Evolutionary conservation across 495 filamentous ascomycete species (phyloP).

Genomic region (Tuber calosporum): DNA sequence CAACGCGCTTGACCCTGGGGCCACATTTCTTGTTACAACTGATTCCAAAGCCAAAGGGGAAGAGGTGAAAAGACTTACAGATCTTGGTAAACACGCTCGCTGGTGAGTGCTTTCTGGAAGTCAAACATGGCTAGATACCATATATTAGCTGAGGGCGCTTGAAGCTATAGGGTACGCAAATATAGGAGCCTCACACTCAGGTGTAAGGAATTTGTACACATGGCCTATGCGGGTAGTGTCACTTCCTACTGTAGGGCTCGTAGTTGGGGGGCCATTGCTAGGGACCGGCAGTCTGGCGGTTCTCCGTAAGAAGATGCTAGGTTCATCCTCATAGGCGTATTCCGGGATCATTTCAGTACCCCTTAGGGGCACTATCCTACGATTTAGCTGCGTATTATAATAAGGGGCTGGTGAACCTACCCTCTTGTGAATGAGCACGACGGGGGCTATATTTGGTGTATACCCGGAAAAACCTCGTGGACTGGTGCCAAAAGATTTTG

Average conservation of each 20-base stretch:
- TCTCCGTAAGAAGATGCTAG: slow-evolving; percentile 21
- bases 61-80: slow-evolving; percentile 7
- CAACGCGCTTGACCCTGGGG: slow-evolving; percentile 21
- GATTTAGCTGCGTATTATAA: neutral
- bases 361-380: slow-evolving; percentile 11
- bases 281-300: neutral
- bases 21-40: neutral
- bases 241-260: neutral
- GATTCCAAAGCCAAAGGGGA: neutral
- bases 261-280: neutral
- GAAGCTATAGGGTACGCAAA: neutral
- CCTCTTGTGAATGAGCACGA: slow-evolving; percentile 18
- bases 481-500: slow-evolving; percentile 23
- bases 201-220: slow-evolving; percentile 21
- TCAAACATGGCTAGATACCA: slow-evolving; percentile 18
- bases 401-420: slow-evolving; percentile 7
- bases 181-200: slow-evolving; percentile 2
- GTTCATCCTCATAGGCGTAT: slow-evolving; percentile 20
- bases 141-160: neutral
- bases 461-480: slow-evolving; percentile 15
- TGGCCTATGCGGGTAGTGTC: slow-evolving; percentile 15
- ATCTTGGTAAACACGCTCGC: slow-evolving; percentile 22
- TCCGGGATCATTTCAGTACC: slow-evolving; percentile 17
- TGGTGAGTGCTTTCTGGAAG: slow-evolving; percentile 17
- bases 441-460: slow-evolving; percentile 15